phyloP scores from a whole-genome alignment of 129 eudicot species.

The Flaveria brownii region DNA sequence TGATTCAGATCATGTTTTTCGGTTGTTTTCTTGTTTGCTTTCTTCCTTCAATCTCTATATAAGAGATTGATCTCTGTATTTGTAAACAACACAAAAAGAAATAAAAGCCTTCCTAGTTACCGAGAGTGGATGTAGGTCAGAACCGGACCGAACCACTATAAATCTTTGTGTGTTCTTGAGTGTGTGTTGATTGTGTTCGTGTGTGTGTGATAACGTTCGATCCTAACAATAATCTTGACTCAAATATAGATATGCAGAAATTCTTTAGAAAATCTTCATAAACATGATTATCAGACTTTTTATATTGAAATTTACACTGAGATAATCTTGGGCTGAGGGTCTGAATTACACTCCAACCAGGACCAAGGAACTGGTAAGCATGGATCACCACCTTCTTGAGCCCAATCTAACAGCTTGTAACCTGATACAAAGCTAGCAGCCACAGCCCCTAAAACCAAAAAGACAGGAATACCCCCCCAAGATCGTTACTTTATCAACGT shows the following conservation, averaged over 20 bases:
- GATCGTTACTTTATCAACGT: background rate
- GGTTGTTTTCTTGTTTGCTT: too few species aligned
- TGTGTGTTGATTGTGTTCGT: too few species aligned
- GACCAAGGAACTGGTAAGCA: constrained; percentile 95
- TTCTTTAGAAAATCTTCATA: constrained; percentile 67
- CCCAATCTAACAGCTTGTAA: constrained; percentile 72
- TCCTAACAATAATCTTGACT: too few species aligned
- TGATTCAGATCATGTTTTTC: too few species aligned
- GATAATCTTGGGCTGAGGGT: constrained; percentile 67
- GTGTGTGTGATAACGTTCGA: too few species aligned
- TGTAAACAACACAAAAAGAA: too few species aligned
- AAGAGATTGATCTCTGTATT: too few species aligned
- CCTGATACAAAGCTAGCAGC: constrained; percentile 54
- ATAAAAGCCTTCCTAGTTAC: too few species aligned
- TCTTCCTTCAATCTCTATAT: too few species aligned
- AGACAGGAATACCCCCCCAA: constrained; percentile 11
- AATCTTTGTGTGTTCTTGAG: too few species aligned
- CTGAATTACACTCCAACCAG: constrained; percentile 89
- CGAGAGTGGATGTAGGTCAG: too few species aligned
- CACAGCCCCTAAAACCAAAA: constrained; percentile 45
- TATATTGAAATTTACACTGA: constrained; percentile 37
- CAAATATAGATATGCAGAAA: constrained; percentile 36
- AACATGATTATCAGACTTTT: constrained; percentile 41
- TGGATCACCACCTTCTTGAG: constrained; percentile 98
- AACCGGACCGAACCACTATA: too few species aligned